Conservation (phyloP, 192 early-diverging fungal genomes). For the Phlyctochytrium bullatum region DNA sequence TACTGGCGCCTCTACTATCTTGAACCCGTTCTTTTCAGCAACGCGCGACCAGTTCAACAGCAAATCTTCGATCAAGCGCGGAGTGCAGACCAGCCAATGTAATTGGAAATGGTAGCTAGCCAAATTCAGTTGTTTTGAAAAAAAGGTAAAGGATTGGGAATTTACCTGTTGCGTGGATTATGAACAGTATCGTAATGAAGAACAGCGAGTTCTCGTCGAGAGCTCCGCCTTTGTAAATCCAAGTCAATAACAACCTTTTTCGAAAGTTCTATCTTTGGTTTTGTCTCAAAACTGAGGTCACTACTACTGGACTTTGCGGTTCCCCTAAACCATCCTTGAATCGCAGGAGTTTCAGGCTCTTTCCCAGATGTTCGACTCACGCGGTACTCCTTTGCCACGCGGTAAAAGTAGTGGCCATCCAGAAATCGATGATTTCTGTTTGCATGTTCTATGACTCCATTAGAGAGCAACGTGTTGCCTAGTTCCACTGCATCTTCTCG, state of each 20-base stretch:
- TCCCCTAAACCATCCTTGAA: constrained; percentile 49
- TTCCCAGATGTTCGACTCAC: not conserved
- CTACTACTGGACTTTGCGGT: constrained; percentile 15
- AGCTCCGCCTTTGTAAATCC: constrained; percentile 73
- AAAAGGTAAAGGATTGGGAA: not conserved
- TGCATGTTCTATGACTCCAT: constrained; percentile 65
- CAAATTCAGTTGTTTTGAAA: not conserved
- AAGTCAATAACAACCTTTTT: constrained; percentile 75
- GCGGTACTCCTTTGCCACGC: constrained; percentile 33
- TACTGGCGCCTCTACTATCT: constrained; percentile 84
- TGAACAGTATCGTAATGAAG: constrained; percentile 89
- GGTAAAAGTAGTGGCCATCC: constrained; percentile 91
- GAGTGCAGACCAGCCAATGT: constrained; percentile 94
- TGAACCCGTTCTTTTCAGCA: constrained; percentile 84
- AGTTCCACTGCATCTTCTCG: constrained; percentile 73
- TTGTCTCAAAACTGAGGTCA: constrained; percentile 11
- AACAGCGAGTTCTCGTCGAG: constrained; percentile 77
- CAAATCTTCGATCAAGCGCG: constrained; percentile 81
- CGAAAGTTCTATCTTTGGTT: constrained; percentile 61
- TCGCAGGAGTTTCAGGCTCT: constrained; percentile 12
- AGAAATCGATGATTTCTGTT: constrained; percentile 64
- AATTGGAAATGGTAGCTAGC: constrained; percentile 87
- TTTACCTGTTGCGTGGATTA: constrained; percentile 68
- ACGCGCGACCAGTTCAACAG: constrained; percentile 73
- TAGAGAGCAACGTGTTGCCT: constrained; percentile 74